These are phyloP conservation scores for Cercospora citrullina DNA, from an alignment of 2,329 filamentous ascomycete genomes.

Conservation along the genomic window DNA sequence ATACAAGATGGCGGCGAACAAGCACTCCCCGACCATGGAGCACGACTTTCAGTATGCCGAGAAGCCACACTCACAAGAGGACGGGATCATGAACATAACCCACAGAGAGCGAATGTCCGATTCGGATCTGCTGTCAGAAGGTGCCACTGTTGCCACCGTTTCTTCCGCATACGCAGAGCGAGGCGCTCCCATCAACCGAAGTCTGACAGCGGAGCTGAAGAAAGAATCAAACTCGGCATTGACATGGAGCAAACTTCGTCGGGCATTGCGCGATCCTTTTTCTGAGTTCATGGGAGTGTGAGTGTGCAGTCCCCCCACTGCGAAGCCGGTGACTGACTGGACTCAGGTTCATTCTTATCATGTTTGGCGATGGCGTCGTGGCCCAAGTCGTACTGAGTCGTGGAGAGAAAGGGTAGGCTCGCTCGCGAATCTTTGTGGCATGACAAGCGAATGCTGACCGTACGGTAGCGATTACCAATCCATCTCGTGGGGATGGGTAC, in stretches of 20 bases:
- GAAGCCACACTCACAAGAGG: constrained; percentile 6
- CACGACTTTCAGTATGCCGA: constrained; percentile 11
- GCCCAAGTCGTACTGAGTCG: constrained; percentile 65
- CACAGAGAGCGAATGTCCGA: constrained; percentile 28
- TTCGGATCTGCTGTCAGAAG: constrained; percentile 15
- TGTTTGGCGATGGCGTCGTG: constrained; percentile 68
- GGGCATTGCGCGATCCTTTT: constrained; percentile 58
- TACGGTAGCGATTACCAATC: constrained; percentile 48
- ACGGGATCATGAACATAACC: constrained; percentile 22
- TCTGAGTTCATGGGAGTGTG: constrained; percentile 63
- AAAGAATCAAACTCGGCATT: constrained; percentile 40
- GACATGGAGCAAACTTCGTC: constrained; percentile 57
- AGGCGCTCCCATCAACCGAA: constrained; percentile 36
- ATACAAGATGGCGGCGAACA: constrained; percentile 5
- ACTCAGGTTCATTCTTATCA: constrained; percentile 61
- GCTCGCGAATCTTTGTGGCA: not conserved
- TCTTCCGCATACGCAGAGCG: constrained; percentile 23
- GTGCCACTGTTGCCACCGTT: constrained; percentile 15
- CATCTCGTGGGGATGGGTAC: constrained; percentile 41
- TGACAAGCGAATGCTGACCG: constrained; percentile 1
- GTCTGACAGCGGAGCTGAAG: constrained; percentile 30
- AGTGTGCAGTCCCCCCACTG: not conserved
- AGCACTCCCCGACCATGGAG: constrained; percentile 1
- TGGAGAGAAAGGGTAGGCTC: constrained; percentile 44
- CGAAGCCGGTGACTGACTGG: constrained; percentile 62